Evolutionary conservation across 768 basidiomycete species (phyloP).

Genomic region (Lactarius tabidus): DNA sequence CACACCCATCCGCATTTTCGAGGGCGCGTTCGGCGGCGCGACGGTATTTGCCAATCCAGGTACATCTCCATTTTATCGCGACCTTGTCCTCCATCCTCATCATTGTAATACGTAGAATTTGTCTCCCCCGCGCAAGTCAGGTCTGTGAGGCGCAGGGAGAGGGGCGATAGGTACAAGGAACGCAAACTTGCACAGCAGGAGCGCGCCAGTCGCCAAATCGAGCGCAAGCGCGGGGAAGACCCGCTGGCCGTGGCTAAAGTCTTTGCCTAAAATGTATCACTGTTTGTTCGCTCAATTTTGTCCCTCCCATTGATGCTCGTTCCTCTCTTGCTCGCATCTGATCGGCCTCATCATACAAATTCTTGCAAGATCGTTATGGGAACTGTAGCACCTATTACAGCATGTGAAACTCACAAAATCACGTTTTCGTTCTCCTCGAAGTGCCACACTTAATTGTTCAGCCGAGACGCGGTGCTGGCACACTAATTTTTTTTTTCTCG

Average conservation of each 20-base stretch:
- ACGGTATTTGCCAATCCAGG: slow-evolving; percentile 96
- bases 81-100: slow-evolving; percentile 9
- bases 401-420: not conserved
- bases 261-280: slow-evolving; percentile 60
- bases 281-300: slow-evolving; percentile 10
- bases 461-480: not conserved
- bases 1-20: slow-evolving; percentile 96
- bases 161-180: slow-evolving; percentile 76
- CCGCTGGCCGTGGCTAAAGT: slow-evolving; percentile 83
- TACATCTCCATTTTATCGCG: slow-evolving; percentile 34
- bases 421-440: not conserved
- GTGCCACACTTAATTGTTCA: not conserved
- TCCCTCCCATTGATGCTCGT: slow-evolving; percentile 2
- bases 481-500: not conserved
- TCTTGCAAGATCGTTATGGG: not conserved
- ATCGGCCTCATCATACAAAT: not conserved
- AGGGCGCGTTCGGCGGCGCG: slow-evolving; percentile 93
- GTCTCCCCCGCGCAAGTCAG: slow-evolving; percentile 82
- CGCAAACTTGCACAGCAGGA: slow-evolving; percentile 79
- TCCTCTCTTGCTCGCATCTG: not conserved
- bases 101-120: slow-evolving; percentile 59
- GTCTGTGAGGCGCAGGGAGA: slow-evolving; percentile 60
- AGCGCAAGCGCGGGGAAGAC: slow-evolving; percentile 64
- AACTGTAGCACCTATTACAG: not conserved
- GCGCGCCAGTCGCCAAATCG: slow-evolving; percentile 56